These are phyloP conservation scores for Pulveroboletus frians DNA, from an alignment of 768 basidiomycete species.

Conservation along the genomic window DNA sequence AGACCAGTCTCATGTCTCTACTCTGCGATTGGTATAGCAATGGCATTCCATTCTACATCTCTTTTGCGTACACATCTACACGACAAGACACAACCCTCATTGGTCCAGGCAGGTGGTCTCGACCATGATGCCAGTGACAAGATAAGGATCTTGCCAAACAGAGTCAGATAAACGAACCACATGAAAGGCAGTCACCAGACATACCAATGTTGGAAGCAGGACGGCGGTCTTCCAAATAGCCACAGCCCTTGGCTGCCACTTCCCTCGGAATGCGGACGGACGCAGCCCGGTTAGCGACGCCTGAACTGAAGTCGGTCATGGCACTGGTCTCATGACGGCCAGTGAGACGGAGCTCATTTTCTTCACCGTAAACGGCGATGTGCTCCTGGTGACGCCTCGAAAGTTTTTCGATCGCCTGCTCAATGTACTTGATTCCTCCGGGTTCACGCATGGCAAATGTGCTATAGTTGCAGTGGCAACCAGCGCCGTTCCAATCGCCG, in stretches of 20 bases:
- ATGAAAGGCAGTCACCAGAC: constrained; percentile 22
- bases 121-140: constrained; percentile 83
- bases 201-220: constrained; percentile 97
- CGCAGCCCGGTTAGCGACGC: constrained; percentile 96
- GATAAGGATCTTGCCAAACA: constrained; percentile 73
- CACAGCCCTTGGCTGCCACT: constrained; percentile 87
- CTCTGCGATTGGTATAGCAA: constrained; percentile 21
- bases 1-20: not conserved
- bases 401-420: constrained; percentile 91
- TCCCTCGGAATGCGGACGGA: constrained; percentile 95
- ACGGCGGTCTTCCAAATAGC: constrained; percentile 94
- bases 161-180: not conserved
- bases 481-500: constrained; percentile 99
- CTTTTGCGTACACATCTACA: constrained; percentile 10
- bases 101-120: constrained; percentile 78
- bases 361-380: constrained; percentile 96
- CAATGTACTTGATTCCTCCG: constrained; percentile 89
- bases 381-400: constrained; percentile 88
- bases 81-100: constrained; percentile 28
- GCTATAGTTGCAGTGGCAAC: constrained; percentile 97
- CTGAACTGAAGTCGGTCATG: constrained; percentile 85
- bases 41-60: constrained; percentile 9
- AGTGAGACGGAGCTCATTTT: constrained; percentile 94
- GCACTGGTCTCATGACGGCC: constrained; percentile 98
- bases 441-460: constrained; percentile 92